Conservation (phyloP, 2,329 filamentous ascomycete genomes). For the Claviceps sp. region DNA sequence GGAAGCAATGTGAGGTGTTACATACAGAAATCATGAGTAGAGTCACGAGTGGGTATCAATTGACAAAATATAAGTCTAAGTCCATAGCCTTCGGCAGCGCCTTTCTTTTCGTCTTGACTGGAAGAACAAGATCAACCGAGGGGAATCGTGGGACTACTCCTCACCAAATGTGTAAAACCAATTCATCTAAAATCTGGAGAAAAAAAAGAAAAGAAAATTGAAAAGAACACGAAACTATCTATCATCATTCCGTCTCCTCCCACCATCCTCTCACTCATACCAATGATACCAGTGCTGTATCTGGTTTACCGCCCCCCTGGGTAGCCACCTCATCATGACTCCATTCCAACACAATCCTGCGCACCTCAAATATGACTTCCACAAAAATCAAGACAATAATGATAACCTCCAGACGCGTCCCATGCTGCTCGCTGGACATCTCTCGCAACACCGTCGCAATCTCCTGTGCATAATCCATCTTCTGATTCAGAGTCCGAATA, state of each 20-base stretch:
- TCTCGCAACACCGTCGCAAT: constrained; percentile 83
- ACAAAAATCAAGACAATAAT: constrained; percentile 90
- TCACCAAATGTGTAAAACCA: no score
- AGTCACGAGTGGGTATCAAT: constrained; percentile 1
- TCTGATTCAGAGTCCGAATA: constrained; percentile 86
- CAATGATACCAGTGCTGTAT: no score
- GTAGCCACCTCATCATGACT: constrained; percentile 19
- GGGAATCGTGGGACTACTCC: no score
- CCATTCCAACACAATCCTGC: constrained; percentile 56
- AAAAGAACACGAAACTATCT: no score
- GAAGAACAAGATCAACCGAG: no score
- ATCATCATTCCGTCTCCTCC: no score
- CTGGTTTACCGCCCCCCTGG: not conserved
- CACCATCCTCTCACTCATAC: no score
- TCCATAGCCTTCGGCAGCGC: no score
- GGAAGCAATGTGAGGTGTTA: no score
- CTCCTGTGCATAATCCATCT: constrained; percentile 95
- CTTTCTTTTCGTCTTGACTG: no score
- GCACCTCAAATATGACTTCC: constrained; percentile 79
- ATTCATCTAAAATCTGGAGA: no score
- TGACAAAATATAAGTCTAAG: not conserved
- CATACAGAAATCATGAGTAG: not conserved
- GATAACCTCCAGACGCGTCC: constrained; percentile 80
- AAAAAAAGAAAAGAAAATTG: no score
- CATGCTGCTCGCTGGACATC: constrained; percentile 80